Conservation (phyloP, 2,329 filamentous ascomycete genomes). For the Penicillium griseofulvum region DNA sequence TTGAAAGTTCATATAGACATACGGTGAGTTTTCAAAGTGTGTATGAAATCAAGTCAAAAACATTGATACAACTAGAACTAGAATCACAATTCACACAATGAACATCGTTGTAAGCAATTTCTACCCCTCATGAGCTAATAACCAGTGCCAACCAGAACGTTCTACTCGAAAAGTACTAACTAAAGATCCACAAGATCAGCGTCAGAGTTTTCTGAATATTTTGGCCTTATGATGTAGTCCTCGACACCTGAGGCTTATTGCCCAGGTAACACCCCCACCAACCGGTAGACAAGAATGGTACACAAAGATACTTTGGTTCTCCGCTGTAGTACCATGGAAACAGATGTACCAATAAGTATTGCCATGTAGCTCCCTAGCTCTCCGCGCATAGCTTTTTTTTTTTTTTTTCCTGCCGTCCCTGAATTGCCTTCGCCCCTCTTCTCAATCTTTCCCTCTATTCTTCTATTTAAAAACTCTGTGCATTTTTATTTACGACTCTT, state of each 20-base stretch:
- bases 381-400: conserved; percentile 19
- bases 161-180: not conserved
- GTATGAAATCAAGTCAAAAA: not conserved
- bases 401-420: conserved; percentile 5
- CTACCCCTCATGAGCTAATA: not conserved
- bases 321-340: not conserved
- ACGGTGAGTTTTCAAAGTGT: not conserved
- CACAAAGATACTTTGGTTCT: not conserved
- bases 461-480: not conserved
- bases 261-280: not conserved
- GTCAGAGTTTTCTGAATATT: conserved; percentile 8
- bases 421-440: conserved; percentile 9
- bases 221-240: not conserved
- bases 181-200: conserved; percentile 4
- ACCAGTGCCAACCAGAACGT: not conserved
- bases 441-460: conserved; percentile 2
- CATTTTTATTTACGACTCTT: conserved; percentile 1
- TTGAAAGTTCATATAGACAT: not conserved
- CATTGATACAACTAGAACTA: not conserved
- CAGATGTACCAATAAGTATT: conserved; percentile 11
- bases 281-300: conserved; percentile 4
- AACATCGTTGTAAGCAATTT: not conserved
- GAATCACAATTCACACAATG: too few species aligned
- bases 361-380: conserved; percentile 10
- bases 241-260: not conserved